These are phyloP conservation scores for Saccharomycopsis sp. DNA, from an alignment of 805 yeast species.

Conservation along the genomic window DNA sequence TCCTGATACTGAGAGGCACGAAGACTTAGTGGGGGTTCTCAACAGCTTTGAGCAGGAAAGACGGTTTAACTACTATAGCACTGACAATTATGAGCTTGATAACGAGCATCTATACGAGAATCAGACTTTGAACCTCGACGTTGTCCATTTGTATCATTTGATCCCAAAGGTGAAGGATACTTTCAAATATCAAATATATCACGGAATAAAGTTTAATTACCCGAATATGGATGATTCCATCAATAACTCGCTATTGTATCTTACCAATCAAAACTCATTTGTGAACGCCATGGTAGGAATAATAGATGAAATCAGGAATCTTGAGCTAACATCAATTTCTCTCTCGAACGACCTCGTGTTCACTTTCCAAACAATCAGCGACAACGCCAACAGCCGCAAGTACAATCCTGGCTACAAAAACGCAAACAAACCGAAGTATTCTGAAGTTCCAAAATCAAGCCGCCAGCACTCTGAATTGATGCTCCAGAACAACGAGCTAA, in stretches of 20 bases:
- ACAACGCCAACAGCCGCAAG: background rate
- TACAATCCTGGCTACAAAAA: background rate
- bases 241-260: background rate
- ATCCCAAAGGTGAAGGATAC: constrained; percentile 85
- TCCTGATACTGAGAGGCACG: background rate
- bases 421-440: background rate
- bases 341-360: background rate
- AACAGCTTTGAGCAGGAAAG: background rate
- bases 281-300: background rate
- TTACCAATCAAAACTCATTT: background rate
- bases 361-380: background rate
- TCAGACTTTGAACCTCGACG: constrained; percentile 8
- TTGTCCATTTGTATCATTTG: constrained; percentile 51
- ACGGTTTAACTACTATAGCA: background rate
- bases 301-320: background rate
- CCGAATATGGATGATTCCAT: constrained; percentile 16
- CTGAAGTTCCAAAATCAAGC: too few relatives aligned
- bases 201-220: constrained; percentile 6
- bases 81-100: background rate
- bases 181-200: constrained; percentile 41
- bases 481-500: background rate
- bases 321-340: constrained; percentile 2
- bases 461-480: background rate
- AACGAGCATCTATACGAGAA: background rate
- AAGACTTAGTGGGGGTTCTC: background rate